Percentiles rank a stretch among this genome's conserved stretches.
These are phyloP conservation scores for Schizonepeta tenuifolia DNA, from an alignment of 257 asterid genomes.

Conservation along the genomic window DNA sequence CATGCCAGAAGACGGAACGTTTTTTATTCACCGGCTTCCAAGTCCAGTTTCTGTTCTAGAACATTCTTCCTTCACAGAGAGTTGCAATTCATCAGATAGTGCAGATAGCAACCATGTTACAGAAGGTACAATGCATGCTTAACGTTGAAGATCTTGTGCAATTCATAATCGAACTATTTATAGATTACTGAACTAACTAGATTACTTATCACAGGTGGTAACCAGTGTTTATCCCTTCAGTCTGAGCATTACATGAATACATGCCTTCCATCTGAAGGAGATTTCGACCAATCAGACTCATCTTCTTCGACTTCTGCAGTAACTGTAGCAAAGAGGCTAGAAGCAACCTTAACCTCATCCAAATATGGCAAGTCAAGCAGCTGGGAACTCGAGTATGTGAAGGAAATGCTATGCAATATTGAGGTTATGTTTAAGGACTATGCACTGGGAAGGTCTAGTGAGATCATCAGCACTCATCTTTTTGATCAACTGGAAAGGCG, in stretches of 20 bases:
- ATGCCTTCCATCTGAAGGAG: constrained; percentile 46
- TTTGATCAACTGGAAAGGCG: constrained; percentile 62
- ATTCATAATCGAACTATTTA: background rate
- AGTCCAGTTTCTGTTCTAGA: constrained; percentile 67
- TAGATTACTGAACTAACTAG: constrained; percentile 15
- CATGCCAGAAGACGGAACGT: constrained; percentile 38
- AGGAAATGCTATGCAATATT: constrained; percentile 52
- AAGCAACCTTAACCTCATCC: constrained; percentile 19
- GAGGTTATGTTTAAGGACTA: constrained; percentile 64
- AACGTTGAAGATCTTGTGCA: background rate
- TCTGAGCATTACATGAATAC: constrained; percentile 46
- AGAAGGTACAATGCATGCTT: constrained; percentile 46
- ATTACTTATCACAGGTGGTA: constrained; percentile 54
- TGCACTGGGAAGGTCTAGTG: constrained; percentile 51
- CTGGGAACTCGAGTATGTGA: constrained; percentile 72
- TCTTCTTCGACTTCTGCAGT: constrained; percentile 59
- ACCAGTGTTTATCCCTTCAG: constrained; percentile 52
- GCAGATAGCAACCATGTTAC: constrained; percentile 50
- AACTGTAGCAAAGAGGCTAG: constrained; percentile 35
- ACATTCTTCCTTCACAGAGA: constrained; percentile 43
- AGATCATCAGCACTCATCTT: constrained; percentile 53
- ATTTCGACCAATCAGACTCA: constrained; percentile 65
- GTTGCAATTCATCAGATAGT: constrained; percentile 52
- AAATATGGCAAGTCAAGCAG: constrained; percentile 30
- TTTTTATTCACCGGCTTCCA: constrained; percentile 47